A percentile compares a stretch with the other conserved stretches of the same genome.
phyloP scores from a whole-genome alignment of 768 basidiomycete species.

The Boletus reticulatus region DNA sequence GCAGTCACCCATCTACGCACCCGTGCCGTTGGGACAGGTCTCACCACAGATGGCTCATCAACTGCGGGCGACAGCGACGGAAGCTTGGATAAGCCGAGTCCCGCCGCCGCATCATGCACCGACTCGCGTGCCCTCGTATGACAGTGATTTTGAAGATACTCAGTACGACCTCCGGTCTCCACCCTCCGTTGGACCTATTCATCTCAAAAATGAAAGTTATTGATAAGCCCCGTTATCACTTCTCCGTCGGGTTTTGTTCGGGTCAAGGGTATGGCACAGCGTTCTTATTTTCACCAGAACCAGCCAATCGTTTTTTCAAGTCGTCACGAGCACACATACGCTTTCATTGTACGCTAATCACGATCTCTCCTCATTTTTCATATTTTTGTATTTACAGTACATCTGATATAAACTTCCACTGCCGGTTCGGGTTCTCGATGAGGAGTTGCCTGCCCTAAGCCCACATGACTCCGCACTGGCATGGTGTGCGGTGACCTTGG shows the following conservation, averaged over 20 bases:
- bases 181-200: conserved; percentile 19
- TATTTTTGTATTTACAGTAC: conserved; percentile 4
- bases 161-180: background rate
- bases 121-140: background rate
- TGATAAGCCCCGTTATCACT: background rate
- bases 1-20: conserved; percentile 56
- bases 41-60: conserved; percentile 50
- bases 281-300: background rate
- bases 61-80: conserved; percentile 53
- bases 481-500: background rate
- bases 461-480: too few relatives aligned
- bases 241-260: background rate
- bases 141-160: conserved; percentile 1
- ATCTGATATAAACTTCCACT: conserved; percentile 4
- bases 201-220: conserved; percentile 12
- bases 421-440: background rate
- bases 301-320: too few relatives aligned
- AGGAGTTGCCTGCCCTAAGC: too few relatives aligned
- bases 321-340: background rate
- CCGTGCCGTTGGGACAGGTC: conserved; percentile 56
- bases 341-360: conserved; percentile 11
- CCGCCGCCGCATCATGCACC: conserved; percentile 2
- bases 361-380: background rate
- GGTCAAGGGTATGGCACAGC: background rate
- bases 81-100: conserved; percentile 57